Conservation (phyloP, 257 asterid genomes). For the Nicotiana benthamiana region DNA sequence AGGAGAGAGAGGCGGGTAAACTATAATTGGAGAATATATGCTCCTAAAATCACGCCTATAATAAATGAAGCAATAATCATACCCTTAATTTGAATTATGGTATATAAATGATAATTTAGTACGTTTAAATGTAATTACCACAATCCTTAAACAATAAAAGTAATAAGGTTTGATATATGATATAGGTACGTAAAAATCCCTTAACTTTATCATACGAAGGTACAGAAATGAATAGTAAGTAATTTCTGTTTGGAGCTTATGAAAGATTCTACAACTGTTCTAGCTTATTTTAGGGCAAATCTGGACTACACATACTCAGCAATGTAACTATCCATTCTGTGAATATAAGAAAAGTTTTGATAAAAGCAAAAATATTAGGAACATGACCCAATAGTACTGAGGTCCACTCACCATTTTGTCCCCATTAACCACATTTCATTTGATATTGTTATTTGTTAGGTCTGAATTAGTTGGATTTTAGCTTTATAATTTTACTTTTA, state of each 20-base stretch:
- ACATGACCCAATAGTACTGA: background rate
- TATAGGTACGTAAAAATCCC: no score
- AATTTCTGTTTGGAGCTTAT: background rate
- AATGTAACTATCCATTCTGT: background rate
- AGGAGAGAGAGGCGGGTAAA: no score
- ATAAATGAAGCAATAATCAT: no score
- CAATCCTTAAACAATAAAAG: no score
- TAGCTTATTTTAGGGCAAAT: background rate
- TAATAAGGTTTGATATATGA: no score
- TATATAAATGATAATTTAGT: no score
- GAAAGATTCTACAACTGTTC: background rate
- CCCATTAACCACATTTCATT: background rate
- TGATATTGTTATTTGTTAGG: background rate
- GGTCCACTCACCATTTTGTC: conserved; percentile 1
- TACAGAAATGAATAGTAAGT: background rate
- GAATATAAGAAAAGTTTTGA: background rate
- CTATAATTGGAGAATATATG: no score
- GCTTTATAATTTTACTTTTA: background rate
- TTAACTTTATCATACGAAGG: background rate
- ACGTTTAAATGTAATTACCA: no score
- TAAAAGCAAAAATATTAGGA: background rate
- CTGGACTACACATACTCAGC: background rate
- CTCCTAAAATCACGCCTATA: no score
- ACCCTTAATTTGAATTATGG: no score
- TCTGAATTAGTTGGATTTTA: background rate